Base-by-base conservation (phyloP, 2,329 filamentous ascomycete genomes). In the Thelonectria rubi region DNA sequence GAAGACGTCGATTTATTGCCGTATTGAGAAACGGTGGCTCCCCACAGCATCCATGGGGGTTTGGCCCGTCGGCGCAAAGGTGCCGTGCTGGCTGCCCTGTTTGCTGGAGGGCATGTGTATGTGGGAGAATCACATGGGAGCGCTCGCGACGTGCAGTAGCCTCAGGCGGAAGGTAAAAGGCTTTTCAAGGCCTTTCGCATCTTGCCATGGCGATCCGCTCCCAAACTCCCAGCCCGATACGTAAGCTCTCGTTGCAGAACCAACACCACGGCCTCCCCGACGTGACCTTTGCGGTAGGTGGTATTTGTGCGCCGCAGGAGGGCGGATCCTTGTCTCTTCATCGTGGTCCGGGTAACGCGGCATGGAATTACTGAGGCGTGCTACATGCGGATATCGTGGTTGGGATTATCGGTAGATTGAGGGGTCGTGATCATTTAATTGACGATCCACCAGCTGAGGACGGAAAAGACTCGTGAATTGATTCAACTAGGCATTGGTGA, bases 1-100 rank as follows among this genome's bases (percentile, higher is more conserved):
- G 15, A 20, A 17, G 21, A 37, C 21, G 67, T 56, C 59, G 59
- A 67, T 69, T 58, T 51, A 42, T 65, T 69, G 40, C 66, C 64
- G n/a, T 20, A 54, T 69, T 65, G 46, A 64, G 66, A 21, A 17
- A 10, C 26, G 48, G 57, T 53, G 57, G 21, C 57, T 39, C 59
- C 39, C 46, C 39, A 59, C 40, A 57, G 20, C 18, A 37, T 34
- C 30, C 48, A 43, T 18, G 34, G 37, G 45, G 26, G 49, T 46
- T 30, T 20, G 10, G 43, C n/a, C 55, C 24, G 51, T 65, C 67
- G 67, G 67, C 59, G 56, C 43, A 60, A 52, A 64, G 55, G 26
- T 69, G 67, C 67, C 67, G 66, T 20, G 48, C 55, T 47, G 46
- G 40, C 37, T 26, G 46, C 50, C 18, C 39, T 20, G 24, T 43